These are phyloP conservation scores for Vitis amurensis DNA, from an alignment of 164 flowering plant species.

Conservation along the genomic window DNA sequence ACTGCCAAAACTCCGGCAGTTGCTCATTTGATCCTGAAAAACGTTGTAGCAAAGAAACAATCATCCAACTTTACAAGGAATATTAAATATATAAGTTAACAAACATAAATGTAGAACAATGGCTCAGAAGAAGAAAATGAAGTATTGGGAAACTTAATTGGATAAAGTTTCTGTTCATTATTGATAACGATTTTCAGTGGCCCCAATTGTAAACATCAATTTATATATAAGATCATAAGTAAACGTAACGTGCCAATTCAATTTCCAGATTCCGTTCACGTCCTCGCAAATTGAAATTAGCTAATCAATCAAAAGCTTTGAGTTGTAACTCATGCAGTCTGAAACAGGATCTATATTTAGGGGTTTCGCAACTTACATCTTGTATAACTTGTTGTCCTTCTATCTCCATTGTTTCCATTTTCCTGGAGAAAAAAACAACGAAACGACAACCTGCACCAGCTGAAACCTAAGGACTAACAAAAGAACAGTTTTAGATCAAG, in stretches of 20 bases:
- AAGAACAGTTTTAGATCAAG: slow-evolving; percentile 1
- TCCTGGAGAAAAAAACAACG: background rate
- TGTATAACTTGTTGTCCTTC: slow-evolving; percentile 1
- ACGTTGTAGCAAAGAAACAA: slow-evolving; percentile 6
- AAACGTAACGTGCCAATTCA: background rate
- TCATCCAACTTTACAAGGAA: background rate
- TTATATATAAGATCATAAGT: background rate
- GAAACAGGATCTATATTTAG: background rate
- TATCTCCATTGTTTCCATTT: slow-evolving; percentile 14
- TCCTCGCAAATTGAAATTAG: background rate
- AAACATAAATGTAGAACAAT: too few species aligned
- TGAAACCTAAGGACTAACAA: slow-evolving; percentile 1
- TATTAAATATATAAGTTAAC: too few species aligned
- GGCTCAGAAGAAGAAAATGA: too few species aligned
- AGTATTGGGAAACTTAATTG: too few species aligned
- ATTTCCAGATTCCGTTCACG: background rate
- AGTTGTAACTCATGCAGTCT: background rate
- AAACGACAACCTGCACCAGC: slow-evolving; percentile 4
- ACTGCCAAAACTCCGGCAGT: slow-evolving; percentile 54
- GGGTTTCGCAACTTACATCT: slow-evolving; percentile 19
- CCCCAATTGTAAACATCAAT: background rate
- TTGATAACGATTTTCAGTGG: too few species aligned
- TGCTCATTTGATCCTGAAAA: slow-evolving; percentile 47
- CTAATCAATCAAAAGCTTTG: background rate
- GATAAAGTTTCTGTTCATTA: too few species aligned